A percentile compares a stretch with the other conserved stretches of the same genome.
Conservation (phyloP, 805 yeast species). For the Geotrichum ghanense region DNA sequence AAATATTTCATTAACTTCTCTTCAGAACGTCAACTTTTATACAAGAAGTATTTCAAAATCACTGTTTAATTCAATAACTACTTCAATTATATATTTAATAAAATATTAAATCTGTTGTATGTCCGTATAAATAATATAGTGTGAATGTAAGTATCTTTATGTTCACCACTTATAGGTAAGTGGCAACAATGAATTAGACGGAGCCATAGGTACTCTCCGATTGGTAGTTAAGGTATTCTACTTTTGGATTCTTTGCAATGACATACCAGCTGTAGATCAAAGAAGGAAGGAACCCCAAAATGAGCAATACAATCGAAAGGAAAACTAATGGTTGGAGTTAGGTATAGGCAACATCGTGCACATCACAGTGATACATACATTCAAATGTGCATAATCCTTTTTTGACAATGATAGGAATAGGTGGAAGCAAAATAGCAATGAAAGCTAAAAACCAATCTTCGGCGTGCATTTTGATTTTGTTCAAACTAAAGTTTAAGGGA, state of each 20-base stretch:
- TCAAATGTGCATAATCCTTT: neutral
- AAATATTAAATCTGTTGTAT: too few relatives aligned
- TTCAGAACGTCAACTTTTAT: too few relatives aligned
- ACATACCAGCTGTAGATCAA: slow-evolving; percentile 1
- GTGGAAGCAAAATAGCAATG: neutral
- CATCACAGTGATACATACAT: neutral
- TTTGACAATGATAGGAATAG: neutral
- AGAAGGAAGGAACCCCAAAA: slow-evolving; percentile 1
- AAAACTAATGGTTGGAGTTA: neutral
- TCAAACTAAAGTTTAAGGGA: too few relatives aligned
- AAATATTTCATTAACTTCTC: too few relatives aligned
- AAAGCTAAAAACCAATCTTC: slow-evolving; percentile 2
- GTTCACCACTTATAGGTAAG: too few relatives aligned
- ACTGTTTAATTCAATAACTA: too few relatives aligned
- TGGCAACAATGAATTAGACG: too few relatives aligned
- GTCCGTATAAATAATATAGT: too few relatives aligned
- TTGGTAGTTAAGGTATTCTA: neutral
- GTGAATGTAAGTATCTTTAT: too few relatives aligned
- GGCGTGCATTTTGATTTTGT: neutral
- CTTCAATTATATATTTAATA: too few relatives aligned
- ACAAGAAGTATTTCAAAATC: too few relatives aligned
- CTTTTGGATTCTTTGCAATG: neutral
- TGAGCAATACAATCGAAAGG: neutral
- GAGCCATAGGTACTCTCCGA: neutral
- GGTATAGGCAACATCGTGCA: neutral